These are phyloP conservation scores for Solanum okadae DNA, from an alignment of 257 asterid genomes.

Conservation along the genomic window DNA sequence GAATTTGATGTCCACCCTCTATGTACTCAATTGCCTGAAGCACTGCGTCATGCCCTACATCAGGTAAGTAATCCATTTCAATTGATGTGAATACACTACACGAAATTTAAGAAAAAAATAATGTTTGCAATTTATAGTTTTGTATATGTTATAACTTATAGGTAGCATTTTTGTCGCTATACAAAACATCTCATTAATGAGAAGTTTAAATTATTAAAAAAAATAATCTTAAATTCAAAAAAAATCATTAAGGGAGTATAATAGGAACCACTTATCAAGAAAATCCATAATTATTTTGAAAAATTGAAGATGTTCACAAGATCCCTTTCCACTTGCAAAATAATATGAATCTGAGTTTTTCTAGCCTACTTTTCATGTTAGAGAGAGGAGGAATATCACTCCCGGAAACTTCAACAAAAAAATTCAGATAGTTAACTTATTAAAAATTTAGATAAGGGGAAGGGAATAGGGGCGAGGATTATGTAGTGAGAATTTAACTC, in stretches of 20 bases:
- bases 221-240: not conserved
- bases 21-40: conserved; percentile 38
- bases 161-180: too few relatives aligned
- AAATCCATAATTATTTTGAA: not conserved
- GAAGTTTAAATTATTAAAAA: not conserved
- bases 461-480: not conserved
- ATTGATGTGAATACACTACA: not conserved
- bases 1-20: conserved; percentile 42
- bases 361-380: not conserved
- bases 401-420: not conserved
- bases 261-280: not conserved
- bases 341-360: not conserved
- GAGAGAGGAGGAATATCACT: not conserved
- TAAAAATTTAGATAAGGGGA: not conserved
- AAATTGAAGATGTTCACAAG: not conserved
- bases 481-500: too few relatives aligned
- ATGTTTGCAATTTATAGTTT: not conserved
- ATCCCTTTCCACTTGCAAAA: not conserved
- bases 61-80: not conserved
- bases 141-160: too few relatives aligned
- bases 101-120: not conserved
- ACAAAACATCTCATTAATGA: not conserved
- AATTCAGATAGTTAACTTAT: too few relatives aligned
- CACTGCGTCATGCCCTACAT: conserved; percentile 32
- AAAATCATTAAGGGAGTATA: not conserved